A percentile compares a stretch with the other conserved stretches of the same genome.
Evolutionary conservation across 805 yeast species (phyloP).

Genomic region (Pichia occidentalis): DNA sequence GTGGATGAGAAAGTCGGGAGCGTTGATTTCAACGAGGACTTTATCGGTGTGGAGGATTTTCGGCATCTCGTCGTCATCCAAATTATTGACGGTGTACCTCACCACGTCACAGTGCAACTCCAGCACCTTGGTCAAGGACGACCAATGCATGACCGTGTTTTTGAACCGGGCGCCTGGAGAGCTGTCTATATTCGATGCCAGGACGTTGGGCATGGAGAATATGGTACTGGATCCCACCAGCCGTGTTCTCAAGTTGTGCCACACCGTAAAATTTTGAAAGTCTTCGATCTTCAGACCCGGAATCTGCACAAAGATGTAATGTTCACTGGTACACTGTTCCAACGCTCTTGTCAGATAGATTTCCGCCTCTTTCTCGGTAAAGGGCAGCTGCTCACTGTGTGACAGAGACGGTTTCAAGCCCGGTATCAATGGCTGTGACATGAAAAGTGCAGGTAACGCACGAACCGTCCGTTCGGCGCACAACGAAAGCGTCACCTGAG

Average conservation of each 20-base stretch:
- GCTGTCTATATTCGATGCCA: conserved; percentile 23
- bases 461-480: not conserved
- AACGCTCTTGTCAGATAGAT: conserved; percentile 18
- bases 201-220: conserved; percentile 49
- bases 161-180: no score
- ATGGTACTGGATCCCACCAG: conserved; percentile 54
- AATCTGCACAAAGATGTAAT: conserved; percentile 48
- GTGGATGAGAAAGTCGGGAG: conserved; percentile 40
- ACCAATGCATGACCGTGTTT: conserved; percentile 33
- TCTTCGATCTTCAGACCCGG: conserved; percentile 48
- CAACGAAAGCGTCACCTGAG: no score
- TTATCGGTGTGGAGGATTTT: conserved; percentile 56
- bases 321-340: conserved; percentile 45
- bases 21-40: conserved; percentile 54
- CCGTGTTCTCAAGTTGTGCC: conserved; percentile 46
- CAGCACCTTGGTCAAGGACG: conserved; percentile 36
- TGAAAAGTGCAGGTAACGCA: conserved; percentile 24
- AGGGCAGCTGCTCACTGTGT: conserved; percentile 29
- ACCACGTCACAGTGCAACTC: conserved; percentile 48
- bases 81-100: conserved; percentile 32
- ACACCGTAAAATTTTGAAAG: conserved; percentile 35
- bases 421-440: conserved; percentile 25
- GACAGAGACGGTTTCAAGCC: conserved; percentile 25
- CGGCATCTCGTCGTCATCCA: conserved; percentile 40
- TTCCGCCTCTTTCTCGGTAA: conserved; percentile 21